Conservation (phyloP, 2,329 filamentous ascomycete genomes). For the Didymella glomerata region DNA sequence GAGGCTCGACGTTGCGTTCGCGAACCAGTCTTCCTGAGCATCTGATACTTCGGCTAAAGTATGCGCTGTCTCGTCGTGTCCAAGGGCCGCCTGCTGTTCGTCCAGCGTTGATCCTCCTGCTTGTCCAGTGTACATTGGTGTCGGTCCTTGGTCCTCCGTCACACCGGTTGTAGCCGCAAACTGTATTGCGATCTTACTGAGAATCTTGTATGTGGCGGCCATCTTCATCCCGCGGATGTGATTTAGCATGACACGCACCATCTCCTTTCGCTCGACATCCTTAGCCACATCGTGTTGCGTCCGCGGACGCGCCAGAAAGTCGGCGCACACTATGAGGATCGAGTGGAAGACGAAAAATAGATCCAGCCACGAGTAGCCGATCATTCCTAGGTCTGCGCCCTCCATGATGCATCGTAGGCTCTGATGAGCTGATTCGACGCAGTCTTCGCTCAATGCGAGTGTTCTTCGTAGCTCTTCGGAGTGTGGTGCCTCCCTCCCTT, state of each 20-base stretch:
- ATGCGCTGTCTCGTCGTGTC: conserved; percentile 19
- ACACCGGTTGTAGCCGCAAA: conserved; percentile 39
- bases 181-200: conserved; percentile 34
- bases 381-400: conserved; percentile 26
- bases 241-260: conserved; percentile 31
- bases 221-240: conserved; percentile 30
- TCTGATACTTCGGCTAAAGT: conserved; percentile 25
- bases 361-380: conserved; percentile 35
- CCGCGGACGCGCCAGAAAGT: conserved; percentile 38
- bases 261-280: conserved; percentile 34
- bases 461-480: conserved; percentile 27
- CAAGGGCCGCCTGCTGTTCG: conserved; percentile 13
- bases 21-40: conserved; percentile 35
- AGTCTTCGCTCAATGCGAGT: conserved; percentile 36
- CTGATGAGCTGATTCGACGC: conserved; percentile 37
- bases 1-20: conserved; percentile 30
- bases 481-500: conserved; percentile 16
- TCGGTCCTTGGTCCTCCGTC: conserved; percentile 14
- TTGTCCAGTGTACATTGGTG: conserved; percentile 1
- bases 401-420: conserved; percentile 34
- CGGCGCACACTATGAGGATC: conserved; percentile 37
- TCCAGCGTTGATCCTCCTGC: conserved; percentile 6
- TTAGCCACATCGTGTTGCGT: conserved; percentile 28
- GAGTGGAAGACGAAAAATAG: conserved; percentile 41
- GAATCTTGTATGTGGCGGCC: conserved; percentile 33